These are phyloP conservation scores for Curvularia eragrostidis DNA, from an alignment of 2,329 filamentous ascomycete species.

Conservation along the genomic window DNA sequence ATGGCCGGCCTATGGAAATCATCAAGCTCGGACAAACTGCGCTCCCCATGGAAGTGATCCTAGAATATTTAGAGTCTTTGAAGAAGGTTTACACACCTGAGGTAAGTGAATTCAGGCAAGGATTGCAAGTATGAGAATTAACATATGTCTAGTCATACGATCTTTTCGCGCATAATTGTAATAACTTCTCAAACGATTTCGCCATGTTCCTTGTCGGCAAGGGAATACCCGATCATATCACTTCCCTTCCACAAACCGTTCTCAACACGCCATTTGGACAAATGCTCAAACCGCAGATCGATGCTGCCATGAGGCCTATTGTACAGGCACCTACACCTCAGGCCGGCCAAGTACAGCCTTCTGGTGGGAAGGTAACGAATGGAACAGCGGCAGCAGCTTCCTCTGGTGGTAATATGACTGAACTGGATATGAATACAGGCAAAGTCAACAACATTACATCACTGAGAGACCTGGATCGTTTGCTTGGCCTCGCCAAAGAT, in stretches of 20 bases:
- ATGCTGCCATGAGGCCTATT: slow-evolving; percentile 67
- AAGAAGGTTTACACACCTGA: slow-evolving; percentile 81
- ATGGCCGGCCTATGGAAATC: slow-evolving; percentile 81
- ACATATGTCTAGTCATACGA: slow-evolving; percentile 34
- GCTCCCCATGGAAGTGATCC: slow-evolving; percentile 78
- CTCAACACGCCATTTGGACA: slow-evolving; percentile 85
- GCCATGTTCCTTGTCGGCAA: slow-evolving; percentile 86
- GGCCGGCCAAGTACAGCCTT: slow-evolving; percentile 21
- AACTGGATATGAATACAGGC: slow-evolving; percentile 43
- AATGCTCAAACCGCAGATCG: slow-evolving; percentile 81
- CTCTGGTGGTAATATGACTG: slow-evolving; percentile 15
- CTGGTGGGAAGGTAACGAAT: slow-evolving; percentile 18
- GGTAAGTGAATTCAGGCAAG: slow-evolving; percentile 51
- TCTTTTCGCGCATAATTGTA: slow-evolving; percentile 85
- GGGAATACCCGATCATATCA: slow-evolving; percentile 87
- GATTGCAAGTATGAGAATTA: neutral
- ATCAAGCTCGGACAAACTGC: slow-evolving; percentile 77
- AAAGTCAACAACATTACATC: slow-evolving; percentile 68
- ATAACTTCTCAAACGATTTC: slow-evolving; percentile 95
- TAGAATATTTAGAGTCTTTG: slow-evolving; percentile 87
- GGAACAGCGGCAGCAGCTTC: slow-evolving; percentile 4
- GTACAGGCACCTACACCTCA: slow-evolving; percentile 63
- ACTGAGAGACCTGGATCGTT: slow-evolving; percentile 65
- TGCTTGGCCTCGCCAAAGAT: slow-evolving; percentile 65
- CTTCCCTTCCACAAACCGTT: slow-evolving; percentile 82